phyloP scores from a whole-genome alignment of 345 rosid species.

The Euclidium syriacum region DNA sequence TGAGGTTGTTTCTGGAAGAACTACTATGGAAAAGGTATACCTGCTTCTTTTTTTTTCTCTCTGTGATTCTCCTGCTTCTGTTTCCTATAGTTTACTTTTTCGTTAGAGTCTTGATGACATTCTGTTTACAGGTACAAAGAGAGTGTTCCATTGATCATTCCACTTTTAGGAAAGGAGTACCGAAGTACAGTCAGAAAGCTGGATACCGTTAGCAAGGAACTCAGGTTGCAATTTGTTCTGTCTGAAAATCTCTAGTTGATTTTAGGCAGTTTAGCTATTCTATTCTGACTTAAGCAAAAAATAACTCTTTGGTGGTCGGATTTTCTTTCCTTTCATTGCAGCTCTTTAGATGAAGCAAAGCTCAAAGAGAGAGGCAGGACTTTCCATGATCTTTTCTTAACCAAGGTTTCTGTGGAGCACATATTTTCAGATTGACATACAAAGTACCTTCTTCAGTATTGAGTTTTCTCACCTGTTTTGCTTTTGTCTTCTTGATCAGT shows the following conservation, averaged over 20 bases:
- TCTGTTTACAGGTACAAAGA: constrained; percentile 70
- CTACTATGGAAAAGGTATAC: constrained; percentile 73
- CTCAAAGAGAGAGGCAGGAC: constrained; percentile 86
- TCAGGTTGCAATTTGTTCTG: constrained; percentile 47
- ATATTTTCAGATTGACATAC: constrained; percentile 25
- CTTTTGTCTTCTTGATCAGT: constrained; percentile 36
- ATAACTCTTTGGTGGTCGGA: not conserved
- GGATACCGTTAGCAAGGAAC: constrained; percentile 71
- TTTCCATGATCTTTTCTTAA: constrained; percentile 83
- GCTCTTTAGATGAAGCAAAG: constrained; percentile 83
- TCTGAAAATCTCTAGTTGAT: constrained; percentile 10
- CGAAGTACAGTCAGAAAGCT: constrained; percentile 58
- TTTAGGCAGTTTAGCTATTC: not conserved
- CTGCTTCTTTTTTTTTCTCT: not conserved
- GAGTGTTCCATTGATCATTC: constrained; percentile 82
- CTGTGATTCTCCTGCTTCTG: constrained; percentile 7
- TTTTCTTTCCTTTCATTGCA: constrained; percentile 30
- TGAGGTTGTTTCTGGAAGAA: constrained; percentile 79
- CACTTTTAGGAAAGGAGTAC: constrained; percentile 85
- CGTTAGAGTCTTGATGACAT: constrained; percentile 6
- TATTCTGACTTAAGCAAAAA: not conserved
- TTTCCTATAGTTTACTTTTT: not conserved
- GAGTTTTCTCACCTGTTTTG: constrained; percentile 20
- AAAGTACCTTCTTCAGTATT: constrained; percentile 1
- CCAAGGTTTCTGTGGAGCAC: constrained; percentile 49